Percentiles rank a stretch among this genome's conserved stretches.
phyloP scores from a whole-genome alignment of 2,329 filamentous ascomycete species.

The Periconia digitata region DNA sequence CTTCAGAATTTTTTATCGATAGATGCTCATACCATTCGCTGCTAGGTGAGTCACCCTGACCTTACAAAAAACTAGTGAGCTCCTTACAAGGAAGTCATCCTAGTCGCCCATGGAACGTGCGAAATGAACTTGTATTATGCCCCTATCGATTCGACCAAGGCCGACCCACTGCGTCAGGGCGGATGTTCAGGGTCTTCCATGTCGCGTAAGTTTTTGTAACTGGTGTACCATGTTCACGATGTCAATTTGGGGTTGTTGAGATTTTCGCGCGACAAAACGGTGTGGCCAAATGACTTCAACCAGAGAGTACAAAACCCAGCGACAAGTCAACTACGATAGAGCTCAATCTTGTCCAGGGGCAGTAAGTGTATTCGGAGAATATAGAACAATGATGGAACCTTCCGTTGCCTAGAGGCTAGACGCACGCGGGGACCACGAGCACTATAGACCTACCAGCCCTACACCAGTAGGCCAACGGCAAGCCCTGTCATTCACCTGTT shows the following conservation, averaged over 20 bases:
- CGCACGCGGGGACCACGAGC: not conserved
- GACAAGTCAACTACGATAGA: not conserved
- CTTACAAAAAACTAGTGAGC: not conserved
- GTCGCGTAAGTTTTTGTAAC: not conserved
- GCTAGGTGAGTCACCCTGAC: not conserved
- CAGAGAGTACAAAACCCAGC: not conserved
- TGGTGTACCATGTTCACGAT: not conserved
- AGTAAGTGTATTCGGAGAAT: too few relatives aligned
- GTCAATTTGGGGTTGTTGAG: too few relatives aligned
- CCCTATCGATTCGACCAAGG: not conserved
- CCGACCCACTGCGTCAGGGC: not conserved
- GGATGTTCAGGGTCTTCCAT: not conserved
- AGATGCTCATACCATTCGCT: too few relatives aligned
- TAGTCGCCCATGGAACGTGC: not conserved
- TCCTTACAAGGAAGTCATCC: not conserved
- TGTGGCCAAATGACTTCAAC: not conserved
- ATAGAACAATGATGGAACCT: not conserved
- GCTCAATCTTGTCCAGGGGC: too few relatives aligned
- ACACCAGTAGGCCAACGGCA: not conserved
- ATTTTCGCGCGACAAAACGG: too few relatives aligned
- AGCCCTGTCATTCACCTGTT: constrained; percentile 1
- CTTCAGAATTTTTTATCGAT: too few relatives aligned
- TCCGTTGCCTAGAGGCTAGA: not conserved
- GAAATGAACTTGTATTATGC: not conserved
- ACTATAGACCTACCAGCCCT: not conserved